Evolutionary conservation across 495 filamentous ascomycete species (phyloP).

Genomic region (Cudoniella acicularis): DNA sequence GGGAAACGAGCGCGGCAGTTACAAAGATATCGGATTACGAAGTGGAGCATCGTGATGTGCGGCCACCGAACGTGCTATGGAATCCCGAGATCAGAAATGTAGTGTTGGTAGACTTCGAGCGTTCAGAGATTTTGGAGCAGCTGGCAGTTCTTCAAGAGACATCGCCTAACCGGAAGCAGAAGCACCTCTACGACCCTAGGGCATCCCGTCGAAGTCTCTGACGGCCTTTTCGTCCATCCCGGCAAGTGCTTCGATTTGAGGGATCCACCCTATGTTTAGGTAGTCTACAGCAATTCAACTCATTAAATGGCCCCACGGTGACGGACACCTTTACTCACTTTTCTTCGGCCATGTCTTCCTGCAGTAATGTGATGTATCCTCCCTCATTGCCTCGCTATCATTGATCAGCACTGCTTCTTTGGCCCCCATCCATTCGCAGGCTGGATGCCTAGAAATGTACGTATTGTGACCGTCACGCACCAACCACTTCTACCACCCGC

Average conservation of each 20-base stretch:
- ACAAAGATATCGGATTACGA: constrained; percentile 7
- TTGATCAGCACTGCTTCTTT: constrained; percentile 1
- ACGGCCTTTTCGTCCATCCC: constrained; percentile 3
- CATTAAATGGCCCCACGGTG: constrained; percentile 13
- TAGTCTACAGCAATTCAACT: constrained; percentile 14
- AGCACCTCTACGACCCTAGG: neutral
- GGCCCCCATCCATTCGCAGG: too few species aligned
- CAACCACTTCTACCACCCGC: neutral
- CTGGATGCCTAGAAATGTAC: too few species aligned
- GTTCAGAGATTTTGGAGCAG: neutral
- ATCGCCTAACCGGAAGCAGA: neutral
- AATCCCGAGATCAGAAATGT: neutral
- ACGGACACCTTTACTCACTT: constrained; percentile 14
- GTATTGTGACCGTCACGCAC: too few species aligned
- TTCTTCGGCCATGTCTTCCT: constrained; percentile 14
- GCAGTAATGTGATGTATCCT: constrained; percentile 14
- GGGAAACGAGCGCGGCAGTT: constrained; percentile 11
- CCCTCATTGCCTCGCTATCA: constrained; percentile 4
- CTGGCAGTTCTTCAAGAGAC: neutral
- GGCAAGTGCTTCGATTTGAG: neutral
- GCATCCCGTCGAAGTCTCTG: constrained; percentile 7
- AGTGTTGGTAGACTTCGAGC: neutral
- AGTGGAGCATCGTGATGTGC: constrained; percentile 23
- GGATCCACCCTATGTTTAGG: constrained; percentile 8
- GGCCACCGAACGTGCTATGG: constrained; percentile 20